Base-by-base conservation (phyloP, 2,329 filamentous ascomycete genomes). In the Plectosphaerella cucumerina region DNA sequence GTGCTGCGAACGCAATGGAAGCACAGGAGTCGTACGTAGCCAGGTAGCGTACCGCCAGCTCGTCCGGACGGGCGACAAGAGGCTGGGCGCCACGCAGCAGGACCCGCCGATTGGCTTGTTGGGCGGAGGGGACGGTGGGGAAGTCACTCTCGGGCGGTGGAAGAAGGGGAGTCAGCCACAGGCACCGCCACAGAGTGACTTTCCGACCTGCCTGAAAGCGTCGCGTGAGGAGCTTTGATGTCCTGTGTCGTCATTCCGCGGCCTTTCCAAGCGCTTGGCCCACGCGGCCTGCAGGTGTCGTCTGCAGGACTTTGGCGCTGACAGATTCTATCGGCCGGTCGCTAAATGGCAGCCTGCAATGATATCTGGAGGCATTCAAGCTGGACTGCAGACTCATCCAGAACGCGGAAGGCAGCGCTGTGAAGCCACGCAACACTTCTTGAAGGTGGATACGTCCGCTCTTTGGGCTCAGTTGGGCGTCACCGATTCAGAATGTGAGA, bases 1-100 rank as follows among this genome's bases (percentile, higher is more conserved):
- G 17, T 34, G 33, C 34, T 47, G 45, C 45, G 45, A 47, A 47
- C 17, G 33, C 33, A 22, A 47, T 47, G 45, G 45, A 47, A 47
- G 43, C 20, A 44, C 42, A 44, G 42, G 42, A 23, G 18, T 35
- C 18, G 39, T 42, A 42, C 39, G 39, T 42, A 42, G n/a, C 17
- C 5, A 17, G n/a, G 26, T 31, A 31, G 8, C 26, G 26, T 8
- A 31, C 26, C 6, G 26, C 26, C 39, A n/a, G 15, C 35, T 39
- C n/a, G 35, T 39, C 35, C n/a, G 17, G 20, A 42, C n/a, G 10
- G 39, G 17, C 39, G 26, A 31, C 39, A 18, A 42, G 17, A 42
- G 39, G n/a, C 39, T 42, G 39, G 39, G 39, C 39, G 39, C 39
- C 20, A 6, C 14, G 12, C 18, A 12, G 39, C n/a, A 8, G 17